These are phyloP conservation scores for Pleurotus salmoneostramineus DNA, from an alignment of 768 basidiomycete genomes.

Conservation along the genomic window DNA sequence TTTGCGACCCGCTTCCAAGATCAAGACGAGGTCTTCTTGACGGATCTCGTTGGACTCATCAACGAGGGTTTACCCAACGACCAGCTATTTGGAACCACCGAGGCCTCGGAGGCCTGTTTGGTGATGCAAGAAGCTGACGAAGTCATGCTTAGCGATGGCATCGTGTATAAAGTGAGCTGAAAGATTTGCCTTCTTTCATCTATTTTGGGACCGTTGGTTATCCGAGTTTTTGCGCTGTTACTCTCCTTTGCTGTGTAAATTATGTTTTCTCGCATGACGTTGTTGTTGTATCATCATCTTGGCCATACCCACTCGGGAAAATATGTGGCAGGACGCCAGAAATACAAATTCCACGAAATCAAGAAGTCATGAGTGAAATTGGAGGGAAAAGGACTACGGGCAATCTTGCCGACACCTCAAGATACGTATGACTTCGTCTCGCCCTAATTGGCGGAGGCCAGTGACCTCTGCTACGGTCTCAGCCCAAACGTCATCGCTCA, in stretches of 20 bases:
- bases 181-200: neutral
- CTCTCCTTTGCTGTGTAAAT: neutral
- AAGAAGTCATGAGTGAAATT: neutral
- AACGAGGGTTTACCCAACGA: conserved; percentile 72
- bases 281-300: neutral
- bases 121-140: conserved; percentile 78
- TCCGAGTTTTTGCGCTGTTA: neutral
- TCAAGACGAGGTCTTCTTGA: conserved; percentile 72
- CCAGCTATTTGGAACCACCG: conserved; percentile 73
- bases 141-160: conserved; percentile 84
- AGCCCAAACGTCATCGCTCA: conserved; percentile 52
- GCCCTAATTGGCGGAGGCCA: conserved; percentile 57
- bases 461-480: conserved; percentile 43
- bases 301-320: too few species aligned
- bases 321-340: too few species aligned
- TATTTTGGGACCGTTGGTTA: neutral
- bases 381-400: neutral
- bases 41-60: conserved; percentile 64
- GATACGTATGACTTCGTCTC: conserved; percentile 58
- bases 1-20: conserved; percentile 68
- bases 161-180: conserved; percentile 75
- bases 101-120: conserved; percentile 70
- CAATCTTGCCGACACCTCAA: conserved; percentile 41
- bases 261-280: neutral
- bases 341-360: neutral